Conservation (phyloP, 129 eudicot genomes). For the Erigeron canadensis region DNA sequence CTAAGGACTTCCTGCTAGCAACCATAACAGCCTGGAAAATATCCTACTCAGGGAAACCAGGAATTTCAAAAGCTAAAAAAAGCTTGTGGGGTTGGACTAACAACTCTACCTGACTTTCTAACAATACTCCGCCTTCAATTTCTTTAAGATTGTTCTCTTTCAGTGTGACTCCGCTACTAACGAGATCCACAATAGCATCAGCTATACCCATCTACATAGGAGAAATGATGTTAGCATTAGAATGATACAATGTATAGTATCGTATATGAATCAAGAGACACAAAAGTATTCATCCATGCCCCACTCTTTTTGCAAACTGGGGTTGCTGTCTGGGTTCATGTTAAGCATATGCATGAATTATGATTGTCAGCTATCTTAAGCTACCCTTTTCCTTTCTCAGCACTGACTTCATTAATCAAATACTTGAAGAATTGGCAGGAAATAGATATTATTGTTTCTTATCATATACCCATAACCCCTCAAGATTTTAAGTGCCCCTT, state of each 20-base stretch:
- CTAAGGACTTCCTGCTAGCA: conserved; percentile 85
- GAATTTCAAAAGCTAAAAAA: not conserved
- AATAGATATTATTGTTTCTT: too few relatives aligned
- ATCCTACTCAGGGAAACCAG: conserved; percentile 7
- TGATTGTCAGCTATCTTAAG: not conserved
- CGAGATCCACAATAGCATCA: conserved; percentile 98
- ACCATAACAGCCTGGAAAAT: conserved; percentile 77
- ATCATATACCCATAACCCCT: too few relatives aligned
- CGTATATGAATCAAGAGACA: not conserved
- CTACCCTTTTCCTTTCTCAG: too few relatives aligned
- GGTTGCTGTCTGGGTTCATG: not conserved
- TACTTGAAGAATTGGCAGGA: too few relatives aligned
- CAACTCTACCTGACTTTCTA: conserved; percentile 82
- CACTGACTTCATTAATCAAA: too few relatives aligned
- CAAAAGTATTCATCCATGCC: not conserved
- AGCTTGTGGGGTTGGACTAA: not conserved
- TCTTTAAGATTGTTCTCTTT: conserved; percentile 92
- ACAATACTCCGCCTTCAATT: conserved; percentile 77
- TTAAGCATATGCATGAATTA: conserved; percentile 1
- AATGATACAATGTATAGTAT: conserved; percentile 8
- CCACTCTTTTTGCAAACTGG: not conserved
- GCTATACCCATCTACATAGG: conserved; percentile 86
- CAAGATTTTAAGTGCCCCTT: too few relatives aligned
- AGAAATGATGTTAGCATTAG: not conserved
- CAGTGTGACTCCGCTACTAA: conserved; percentile 92